Evolutionary conservation across 2,329 filamentous ascomycete species (phyloP), one percentile per base, ranked within the genome.

Genomic region (Calonectria montana): DNA sequence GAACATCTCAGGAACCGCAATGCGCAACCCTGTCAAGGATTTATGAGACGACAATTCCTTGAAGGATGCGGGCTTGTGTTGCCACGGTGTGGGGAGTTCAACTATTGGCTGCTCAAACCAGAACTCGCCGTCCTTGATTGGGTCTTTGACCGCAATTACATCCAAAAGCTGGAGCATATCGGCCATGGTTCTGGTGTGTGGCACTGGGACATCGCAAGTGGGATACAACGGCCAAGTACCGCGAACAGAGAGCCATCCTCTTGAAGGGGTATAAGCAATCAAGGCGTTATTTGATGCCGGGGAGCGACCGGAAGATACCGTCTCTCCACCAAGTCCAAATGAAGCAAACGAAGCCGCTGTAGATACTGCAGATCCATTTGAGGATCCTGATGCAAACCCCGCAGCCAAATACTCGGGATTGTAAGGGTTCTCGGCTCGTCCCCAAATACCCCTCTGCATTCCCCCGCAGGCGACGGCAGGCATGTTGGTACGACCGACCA

Each of bases 361-460:
- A 0, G 88, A 85, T 0, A 86, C 86, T 0, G 84, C 89, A 1
- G 87, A 87, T 2, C 89, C 89, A 73, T 90, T 90, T 0, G 89
- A 91, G 0, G 88, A 91, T 0, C 89, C 89, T 0, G 88, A 90
- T 0, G 85, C 87, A 76, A 87, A 91, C 0, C 88, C 89, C 2
- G 87, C 88, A 0, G 89, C 85, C 2, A 90, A 81, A 68, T 88
- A 91, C 0, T 87, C 82, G 0, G 77, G 67, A 70, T 90, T 90
- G 75, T 91, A 91, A 0, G 89, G 89, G 50, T 84, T 88, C 76
- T 91, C 89, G 0, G 89, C 88, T 4, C 89, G 83, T 0, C 89
- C 89, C 73, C 89, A 90, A 3, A 88, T 76, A 1, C 89, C 89
- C n/a, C 89, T 82, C 72, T 90, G 88, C 87, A 90, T 90, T 0